Percentiles rank a stretch among this genome's conserved stretches.
These are phyloP conservation scores for Botrytis medusae DNA, from an alignment of 2,329 filamentous ascomycete species.

Conservation along the genomic window DNA sequence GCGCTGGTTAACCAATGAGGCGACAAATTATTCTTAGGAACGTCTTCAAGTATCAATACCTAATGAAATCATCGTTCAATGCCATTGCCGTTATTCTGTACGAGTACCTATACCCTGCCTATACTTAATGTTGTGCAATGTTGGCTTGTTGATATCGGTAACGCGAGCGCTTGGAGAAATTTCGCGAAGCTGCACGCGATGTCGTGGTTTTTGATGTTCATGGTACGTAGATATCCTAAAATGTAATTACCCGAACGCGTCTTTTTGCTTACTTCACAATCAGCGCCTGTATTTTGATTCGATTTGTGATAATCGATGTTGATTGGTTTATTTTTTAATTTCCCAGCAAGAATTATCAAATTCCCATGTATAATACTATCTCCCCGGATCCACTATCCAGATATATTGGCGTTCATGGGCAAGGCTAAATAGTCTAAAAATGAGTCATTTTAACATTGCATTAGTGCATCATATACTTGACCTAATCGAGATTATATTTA, in stretches of 20 bases:
- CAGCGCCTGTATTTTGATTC: neutral
- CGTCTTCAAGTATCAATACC: neutral
- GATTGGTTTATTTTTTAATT: slow-evolving; percentile 6
- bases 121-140: neutral
- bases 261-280: slow-evolving; percentile 8
- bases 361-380: neutral
- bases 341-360: slow-evolving; percentile 13
- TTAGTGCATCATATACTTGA: slow-evolving; percentile 25
- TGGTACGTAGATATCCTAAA: neutral
- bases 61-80: neutral
- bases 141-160: slow-evolving; percentile 9
- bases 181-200: slow-evolving; percentile 22
- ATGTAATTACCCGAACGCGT: slow-evolving; percentile 17
- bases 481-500: slow-evolving; percentile 27
- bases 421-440: slow-evolving; percentile 30
- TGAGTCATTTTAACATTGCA: slow-evolving; percentile 40
- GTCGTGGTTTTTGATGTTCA: slow-evolving; percentile 6
- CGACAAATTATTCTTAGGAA: neutral
- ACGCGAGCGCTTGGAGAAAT: slow-evolving; percentile 34
- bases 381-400: slow-evolving; percentile 12
- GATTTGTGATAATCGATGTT: neutral
- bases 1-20: slow-evolving; percentile 29
- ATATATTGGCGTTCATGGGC: neutral
- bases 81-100: neutral
- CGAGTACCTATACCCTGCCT: neutral